Conservation (phyloP, 805 yeast genomes). For the Suhomyces vadensis region DNA sequence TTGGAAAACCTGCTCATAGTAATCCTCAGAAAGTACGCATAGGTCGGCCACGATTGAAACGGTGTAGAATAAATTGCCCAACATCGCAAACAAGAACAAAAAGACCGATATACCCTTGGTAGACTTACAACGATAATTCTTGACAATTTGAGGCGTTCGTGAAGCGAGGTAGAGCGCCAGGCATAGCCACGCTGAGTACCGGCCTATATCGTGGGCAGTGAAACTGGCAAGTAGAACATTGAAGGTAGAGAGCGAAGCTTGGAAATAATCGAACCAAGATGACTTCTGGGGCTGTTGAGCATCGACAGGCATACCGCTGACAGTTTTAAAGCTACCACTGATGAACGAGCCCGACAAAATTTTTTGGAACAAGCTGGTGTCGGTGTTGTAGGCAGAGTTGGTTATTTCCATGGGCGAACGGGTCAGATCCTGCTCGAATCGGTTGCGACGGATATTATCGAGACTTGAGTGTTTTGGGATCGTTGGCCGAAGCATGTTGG, state of each 20-base stretch:
- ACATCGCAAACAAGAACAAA: slow-evolving; percentile 36
- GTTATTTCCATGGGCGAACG: slow-evolving; percentile 14
- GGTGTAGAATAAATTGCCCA: slow-evolving; percentile 38
- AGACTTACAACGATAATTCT: slow-evolving; percentile 30
- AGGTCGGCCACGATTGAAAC: slow-evolving; percentile 34
- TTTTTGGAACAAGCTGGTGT: slow-evolving; percentile 13
- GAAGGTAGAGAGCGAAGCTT: background rate
- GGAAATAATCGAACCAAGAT: background rate
- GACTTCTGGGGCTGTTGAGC: background rate
- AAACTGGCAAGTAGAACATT: background rate
- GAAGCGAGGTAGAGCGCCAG: slow-evolving; percentile 33
- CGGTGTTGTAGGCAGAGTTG: slow-evolving; percentile 4
- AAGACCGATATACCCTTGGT: slow-evolving; percentile 38
- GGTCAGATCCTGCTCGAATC: slow-evolving; percentile 18
- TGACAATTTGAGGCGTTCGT: slow-evolving; percentile 37
- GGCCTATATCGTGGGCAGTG: slow-evolving; percentile 21
- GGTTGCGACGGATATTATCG: slow-evolving; percentile 18
- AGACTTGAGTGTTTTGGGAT: slow-evolving; percentile 11
- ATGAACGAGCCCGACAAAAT: slow-evolving; percentile 16
- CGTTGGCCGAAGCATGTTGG: slow-evolving; percentile 32
- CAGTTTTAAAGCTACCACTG: slow-evolving; percentile 15
- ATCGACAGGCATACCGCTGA: slow-evolving; percentile 11
- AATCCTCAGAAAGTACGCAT: slow-evolving; percentile 20
- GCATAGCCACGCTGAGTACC: slow-evolving; percentile 35
- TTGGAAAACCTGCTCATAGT: slow-evolving; percentile 20